These are phyloP conservation scores for Phlebopus sp. DNA, from an alignment of 1,284 basidiomycete species.

Conservation along the genomic window DNA sequence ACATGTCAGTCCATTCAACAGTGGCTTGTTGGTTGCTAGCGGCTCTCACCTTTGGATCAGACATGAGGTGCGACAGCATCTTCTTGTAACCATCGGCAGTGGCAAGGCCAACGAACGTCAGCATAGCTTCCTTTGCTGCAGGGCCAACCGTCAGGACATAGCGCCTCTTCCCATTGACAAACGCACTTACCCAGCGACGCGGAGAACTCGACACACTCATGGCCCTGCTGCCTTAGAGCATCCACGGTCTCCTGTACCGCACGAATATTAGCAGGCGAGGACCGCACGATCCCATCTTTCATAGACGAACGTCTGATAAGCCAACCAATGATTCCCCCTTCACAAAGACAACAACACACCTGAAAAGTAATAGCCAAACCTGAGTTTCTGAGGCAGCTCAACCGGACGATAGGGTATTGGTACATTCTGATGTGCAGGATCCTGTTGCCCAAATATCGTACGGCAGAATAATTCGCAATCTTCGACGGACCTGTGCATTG, in stretches of 20 bases:
- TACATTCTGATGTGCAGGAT: conserved; percentile 39
- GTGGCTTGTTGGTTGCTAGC: too few relatives aligned
- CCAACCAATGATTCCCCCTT: background rate
- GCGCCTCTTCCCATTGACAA: too few relatives aligned
- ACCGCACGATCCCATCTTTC: conserved; percentile 62
- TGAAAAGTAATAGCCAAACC: conserved; percentile 71
- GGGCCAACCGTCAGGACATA: background rate
- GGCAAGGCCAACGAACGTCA: conserved; percentile 66
- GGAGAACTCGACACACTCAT: conserved; percentile 74
- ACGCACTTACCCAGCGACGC: conserved; percentile 44
- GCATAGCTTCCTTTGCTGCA: conserved; percentile 50
- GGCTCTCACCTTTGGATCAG: conserved; percentile 62
- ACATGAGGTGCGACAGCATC: conserved; percentile 62
- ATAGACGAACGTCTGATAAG: background rate
- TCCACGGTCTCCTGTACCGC: conserved; percentile 78
- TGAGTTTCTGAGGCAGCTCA: conserved; percentile 52
- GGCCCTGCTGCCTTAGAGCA: conserved; percentile 64
- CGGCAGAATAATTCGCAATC: conserved; percentile 64
- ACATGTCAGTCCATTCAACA: background rate
- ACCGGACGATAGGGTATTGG: conserved; percentile 63
- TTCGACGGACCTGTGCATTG: conserved; percentile 48
- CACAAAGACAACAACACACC: conserved; percentile 36
- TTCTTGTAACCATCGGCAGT: conserved; percentile 78
- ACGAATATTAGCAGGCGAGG: conserved; percentile 76
- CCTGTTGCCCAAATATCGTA: conserved; percentile 53